phyloP scores from a whole-genome alignment of 495 filamentous ascomycete species.

The Podospora conica region DNA sequence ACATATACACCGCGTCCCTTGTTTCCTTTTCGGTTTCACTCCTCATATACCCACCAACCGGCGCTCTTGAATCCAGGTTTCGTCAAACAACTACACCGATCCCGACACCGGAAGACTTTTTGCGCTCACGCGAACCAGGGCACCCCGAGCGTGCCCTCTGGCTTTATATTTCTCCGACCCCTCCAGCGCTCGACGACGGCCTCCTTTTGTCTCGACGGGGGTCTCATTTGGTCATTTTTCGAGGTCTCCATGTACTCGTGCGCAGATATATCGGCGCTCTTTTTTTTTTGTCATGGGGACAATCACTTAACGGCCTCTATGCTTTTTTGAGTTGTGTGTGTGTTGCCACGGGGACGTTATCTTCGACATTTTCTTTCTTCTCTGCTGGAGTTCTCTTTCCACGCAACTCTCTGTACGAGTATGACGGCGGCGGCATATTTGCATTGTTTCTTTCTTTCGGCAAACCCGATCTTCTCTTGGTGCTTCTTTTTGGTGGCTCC shows the following conservation, averaged over 20 bases:
- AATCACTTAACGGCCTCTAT: not conserved
- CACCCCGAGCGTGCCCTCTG: slow-evolving; percentile 8
- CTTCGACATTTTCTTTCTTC: not conserved
- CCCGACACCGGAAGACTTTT: slow-evolving; percentile 27
- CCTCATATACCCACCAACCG: slow-evolving; percentile 22
- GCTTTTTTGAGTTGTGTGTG: too few species aligned
- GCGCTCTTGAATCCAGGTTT: slow-evolving; percentile 12
- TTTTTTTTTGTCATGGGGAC: not conserved
- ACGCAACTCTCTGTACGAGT: not conserved
- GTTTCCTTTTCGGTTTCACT: slow-evolving; percentile 8
- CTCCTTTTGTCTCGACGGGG: not conserved
- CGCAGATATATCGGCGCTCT: too few species aligned
- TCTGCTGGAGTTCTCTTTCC: not conserved
- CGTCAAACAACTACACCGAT: slow-evolving; percentile 16
- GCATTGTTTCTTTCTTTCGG: not conserved
- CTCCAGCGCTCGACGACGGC: not conserved
- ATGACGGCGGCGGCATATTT: not conserved
- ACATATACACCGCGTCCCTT: slow-evolving; percentile 15
- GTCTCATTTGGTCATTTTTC: not conserved
- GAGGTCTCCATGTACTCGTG: not conserved
- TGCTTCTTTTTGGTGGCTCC: not conserved
- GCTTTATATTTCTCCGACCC: slow-evolving; percentile 7
- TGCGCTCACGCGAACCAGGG: slow-evolving; percentile 36
- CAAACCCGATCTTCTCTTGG: not conserved
- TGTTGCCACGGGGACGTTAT: not conserved